Percentiles rank a stretch among this genome's conserved stretches.
phyloP scores from a whole-genome alignment of 2,329 filamentous ascomycete species.

The Mariannaea elegans region DNA sequence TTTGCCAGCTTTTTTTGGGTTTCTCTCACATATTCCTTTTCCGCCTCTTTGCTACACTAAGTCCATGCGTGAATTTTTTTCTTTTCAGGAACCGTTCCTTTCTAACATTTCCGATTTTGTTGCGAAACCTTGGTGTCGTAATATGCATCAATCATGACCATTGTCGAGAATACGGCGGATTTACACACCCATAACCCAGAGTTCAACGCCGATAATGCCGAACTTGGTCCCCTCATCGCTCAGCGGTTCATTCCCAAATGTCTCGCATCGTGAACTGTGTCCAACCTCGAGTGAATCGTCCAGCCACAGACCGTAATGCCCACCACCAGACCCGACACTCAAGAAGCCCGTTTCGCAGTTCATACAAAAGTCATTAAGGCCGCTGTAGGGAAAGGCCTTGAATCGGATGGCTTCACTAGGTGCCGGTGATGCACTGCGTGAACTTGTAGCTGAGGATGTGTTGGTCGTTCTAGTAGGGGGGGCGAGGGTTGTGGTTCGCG shows the following conservation, averaged over 20 bases:
- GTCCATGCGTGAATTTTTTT: neutral
- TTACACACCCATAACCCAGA: constrained; percentile 85
- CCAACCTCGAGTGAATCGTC: constrained; percentile 86
- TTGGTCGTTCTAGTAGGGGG: constrained; percentile 36
- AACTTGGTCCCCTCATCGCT: constrained; percentile 95
- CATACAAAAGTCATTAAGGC: constrained; percentile 96
- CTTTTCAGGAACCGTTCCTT: neutral
- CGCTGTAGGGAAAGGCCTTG: constrained; percentile 96
- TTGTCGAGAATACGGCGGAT: too few relatives aligned
- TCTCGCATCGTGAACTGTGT: constrained; percentile 83
- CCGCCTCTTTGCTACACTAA: neutral
- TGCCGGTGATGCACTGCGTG: constrained; percentile 47
- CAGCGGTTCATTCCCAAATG: constrained; percentile 93
- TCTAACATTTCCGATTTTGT: neutral
- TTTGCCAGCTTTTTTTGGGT: neutral
- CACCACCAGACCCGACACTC: constrained; percentile 87
- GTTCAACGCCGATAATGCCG: constrained; percentile 86
- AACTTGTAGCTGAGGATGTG: constrained; percentile 38
- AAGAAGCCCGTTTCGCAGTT: constrained; percentile 88
- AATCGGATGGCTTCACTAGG: constrained; percentile 85
- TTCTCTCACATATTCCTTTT: neutral
- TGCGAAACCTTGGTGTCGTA: neutral
- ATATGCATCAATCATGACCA: too few relatives aligned
- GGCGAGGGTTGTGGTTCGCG: constrained; percentile 51
- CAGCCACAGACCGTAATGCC: constrained; percentile 93